Evolutionary conservation across 768 basidiomycete species (phyloP).

Genomic region (Xerocomellus dryophilus): DNA sequence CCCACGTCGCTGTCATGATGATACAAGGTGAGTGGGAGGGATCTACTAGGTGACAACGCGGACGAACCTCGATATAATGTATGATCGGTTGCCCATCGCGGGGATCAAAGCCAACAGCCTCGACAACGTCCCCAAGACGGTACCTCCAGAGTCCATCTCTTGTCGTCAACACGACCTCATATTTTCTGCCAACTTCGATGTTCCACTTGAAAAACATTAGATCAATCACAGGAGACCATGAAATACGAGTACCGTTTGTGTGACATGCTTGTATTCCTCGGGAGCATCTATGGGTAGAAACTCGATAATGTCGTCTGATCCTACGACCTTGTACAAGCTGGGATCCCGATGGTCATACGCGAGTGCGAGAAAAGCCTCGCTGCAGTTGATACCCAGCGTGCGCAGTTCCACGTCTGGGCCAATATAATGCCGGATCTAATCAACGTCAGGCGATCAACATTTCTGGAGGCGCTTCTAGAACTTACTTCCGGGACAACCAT

Average conservation of each 20-base stretch:
- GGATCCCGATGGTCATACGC: constrained; percentile 24
- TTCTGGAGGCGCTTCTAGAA: background rate
- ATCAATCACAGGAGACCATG: background rate
- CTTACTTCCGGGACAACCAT: constrained; percentile 23
- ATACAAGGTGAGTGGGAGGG: background rate
- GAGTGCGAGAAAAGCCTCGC: constrained; percentile 23
- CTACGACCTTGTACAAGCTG: constrained; percentile 22
- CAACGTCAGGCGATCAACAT: background rate
- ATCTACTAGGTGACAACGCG: background rate
- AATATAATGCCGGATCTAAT: constrained; percentile 17
- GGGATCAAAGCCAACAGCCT: constrained; percentile 23
- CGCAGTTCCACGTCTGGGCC: constrained; percentile 20
- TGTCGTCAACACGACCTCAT: constrained; percentile 24
- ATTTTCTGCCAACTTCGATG: constrained; percentile 13
- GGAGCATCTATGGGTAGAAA: constrained; percentile 17
- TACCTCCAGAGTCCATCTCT: constrained; percentile 27
- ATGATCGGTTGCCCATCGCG: constrained; percentile 21
- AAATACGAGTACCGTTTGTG: constrained; percentile 13
- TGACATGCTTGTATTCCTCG: constrained; percentile 20
- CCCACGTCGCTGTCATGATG: constrained; percentile 17
- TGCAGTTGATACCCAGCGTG: constrained; percentile 22
- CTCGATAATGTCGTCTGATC: constrained; percentile 25
- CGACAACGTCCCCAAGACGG: constrained; percentile 20
- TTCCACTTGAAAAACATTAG: constrained; percentile 19
- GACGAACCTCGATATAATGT: constrained; percentile 23